phyloP scores from a whole-genome alignment of 2,329 filamentous ascomycete species.

The Penicillium nordicum region DNA sequence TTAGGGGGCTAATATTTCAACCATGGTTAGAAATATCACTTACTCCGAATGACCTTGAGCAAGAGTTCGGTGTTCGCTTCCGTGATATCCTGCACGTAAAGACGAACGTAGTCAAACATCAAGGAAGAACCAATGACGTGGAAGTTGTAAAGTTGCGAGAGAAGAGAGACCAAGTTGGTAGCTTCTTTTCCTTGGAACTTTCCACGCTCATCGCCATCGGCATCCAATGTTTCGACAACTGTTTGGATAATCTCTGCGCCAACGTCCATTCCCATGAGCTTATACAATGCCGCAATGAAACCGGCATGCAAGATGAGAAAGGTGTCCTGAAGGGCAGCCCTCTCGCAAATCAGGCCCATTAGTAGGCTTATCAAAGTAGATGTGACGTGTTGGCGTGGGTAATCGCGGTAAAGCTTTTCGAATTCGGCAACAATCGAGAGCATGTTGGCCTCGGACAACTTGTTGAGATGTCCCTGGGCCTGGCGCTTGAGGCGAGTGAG shows the following conservation, averaged over 20 bases:
- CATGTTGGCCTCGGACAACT: conserved; percentile 86
- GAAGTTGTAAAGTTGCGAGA: conserved; percentile 89
- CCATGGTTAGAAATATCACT: conserved; percentile 10
- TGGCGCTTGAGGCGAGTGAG: conserved; percentile 70
- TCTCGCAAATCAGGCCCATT: conserved; percentile 74
- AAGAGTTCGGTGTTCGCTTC: conserved; percentile 87
- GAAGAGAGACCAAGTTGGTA: conserved; percentile 74
- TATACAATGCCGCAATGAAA: conserved; percentile 84
- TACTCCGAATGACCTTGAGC: conserved; percentile 73
- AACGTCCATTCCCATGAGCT: conserved; percentile 81
- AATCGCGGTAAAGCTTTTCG: conserved; percentile 75
- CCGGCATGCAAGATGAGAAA: conserved; percentile 88
- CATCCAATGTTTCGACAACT: conserved; percentile 71
- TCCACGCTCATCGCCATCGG: conserved; percentile 53
- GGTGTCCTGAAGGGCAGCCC: conserved; percentile 75
- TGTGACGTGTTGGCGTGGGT: conserved; percentile 86
- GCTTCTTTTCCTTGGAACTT: conserved; percentile 55
- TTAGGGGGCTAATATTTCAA: conserved; percentile 12
- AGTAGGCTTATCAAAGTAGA: conserved; percentile 74
- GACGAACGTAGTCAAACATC: conserved; percentile 84
- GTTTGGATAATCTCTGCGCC: conserved; percentile 81
- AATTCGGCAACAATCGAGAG: conserved; percentile 78
- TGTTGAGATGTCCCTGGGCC: conserved; percentile 84
- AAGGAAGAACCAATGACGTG: conserved; percentile 78
- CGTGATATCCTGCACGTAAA: conserved; percentile 69